Evolutionary conservation across 2,329 filamentous ascomycete species (phyloP).

Genomic region (Blumeriella jaapii): DNA sequence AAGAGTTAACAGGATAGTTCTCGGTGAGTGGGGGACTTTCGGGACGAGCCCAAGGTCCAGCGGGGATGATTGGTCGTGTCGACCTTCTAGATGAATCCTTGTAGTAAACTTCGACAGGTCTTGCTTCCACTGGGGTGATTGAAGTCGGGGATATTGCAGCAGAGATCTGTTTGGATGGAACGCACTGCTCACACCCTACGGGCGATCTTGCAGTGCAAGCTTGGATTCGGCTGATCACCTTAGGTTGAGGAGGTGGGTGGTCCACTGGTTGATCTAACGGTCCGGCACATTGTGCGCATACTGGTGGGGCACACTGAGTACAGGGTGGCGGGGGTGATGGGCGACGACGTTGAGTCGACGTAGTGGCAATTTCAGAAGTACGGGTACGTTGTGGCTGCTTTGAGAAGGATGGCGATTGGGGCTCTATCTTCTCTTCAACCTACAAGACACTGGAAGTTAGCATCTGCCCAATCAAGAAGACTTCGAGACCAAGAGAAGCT

Average conservation of each 20-base stretch:
- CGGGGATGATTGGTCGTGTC: constrained; percentile 5
- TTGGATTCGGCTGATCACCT: constrained; percentile 1
- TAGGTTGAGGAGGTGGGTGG: neutral
- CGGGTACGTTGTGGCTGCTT: neutral
- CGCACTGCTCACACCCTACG: constrained; percentile 11
- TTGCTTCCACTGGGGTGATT: neutral
- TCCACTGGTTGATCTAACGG: neutral
- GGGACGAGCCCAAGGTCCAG: neutral
- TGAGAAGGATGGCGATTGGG: too few species aligned
- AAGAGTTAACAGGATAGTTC: neutral
- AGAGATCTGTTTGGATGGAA: constrained; percentile 2
- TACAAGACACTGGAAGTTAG: too few species aligned
- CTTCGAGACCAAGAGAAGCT: too few species aligned
- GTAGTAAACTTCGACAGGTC: constrained; percentile 2
- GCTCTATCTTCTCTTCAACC: too few species aligned
- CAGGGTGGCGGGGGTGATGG: neutral
- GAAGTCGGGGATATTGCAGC: constrained; percentile 3
- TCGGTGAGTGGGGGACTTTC: neutral
- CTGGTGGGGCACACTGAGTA: constrained; percentile 1
- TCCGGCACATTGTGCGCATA: neutral
- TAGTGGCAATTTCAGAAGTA: neutral
- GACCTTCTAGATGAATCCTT: constrained; percentile 1
- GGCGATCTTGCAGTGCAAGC: constrained; percentile 10
- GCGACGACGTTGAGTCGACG: neutral
- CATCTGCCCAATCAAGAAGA: too few species aligned